Base-by-base conservation (phyloP, 192 early-diverging fungal genomes). In the Phlyctochytrium planicorne region DNA sequence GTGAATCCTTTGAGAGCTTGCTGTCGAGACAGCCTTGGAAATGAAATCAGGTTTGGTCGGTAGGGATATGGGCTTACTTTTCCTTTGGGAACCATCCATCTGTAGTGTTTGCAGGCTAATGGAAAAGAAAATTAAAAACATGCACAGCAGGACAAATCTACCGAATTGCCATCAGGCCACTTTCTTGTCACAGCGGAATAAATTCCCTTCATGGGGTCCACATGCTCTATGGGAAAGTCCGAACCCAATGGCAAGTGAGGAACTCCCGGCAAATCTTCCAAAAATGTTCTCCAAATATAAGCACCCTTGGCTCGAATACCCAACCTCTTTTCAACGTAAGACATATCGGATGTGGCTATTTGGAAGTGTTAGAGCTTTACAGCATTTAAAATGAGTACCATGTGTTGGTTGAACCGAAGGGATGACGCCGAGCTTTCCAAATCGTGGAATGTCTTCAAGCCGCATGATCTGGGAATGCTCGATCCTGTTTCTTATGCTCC, bases 371-470 rank as follows among this genome's bases (percentile, higher is more conserved):
- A 14, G 40, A 6, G 40, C 20, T 47, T 47, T 47, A n/a, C n/a
- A n/a, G n/a, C n/a, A n/a, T n/a, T 29, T 24, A 63, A 61, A n/a
- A n/a, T n/a, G n/a, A 14, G 34, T 60, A 79, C 80, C 75, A 53
- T 88, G 83, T 4, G 85, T 78, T 23, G 85, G 85, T 65, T 87
- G 85, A 64, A 87, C 75, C 24, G 78, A 82, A 23, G 85, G 82
- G 4, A 85, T 59, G 2, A 87, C 75, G 1, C 78, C 78, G 2
- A 87, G 59, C 16, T 34, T 29, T 20, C 52, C 78, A 47, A 81
- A 65, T 2, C 84, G 81, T 33, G 55, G 56, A 20, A 87, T 71
- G 64, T 87, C 85, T 20, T 73, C 62, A 17, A 32, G 53, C 20
- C 60, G 78, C 84, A 87, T 25, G 30, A 87, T 73, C 61, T 87